A percentile compares a stretch with the other conserved stretches of the same genome.
Evolutionary conservation across 139 green algal genomes (phyloP).

Genomic region (Raphidocelis subcapitata): DNA sequence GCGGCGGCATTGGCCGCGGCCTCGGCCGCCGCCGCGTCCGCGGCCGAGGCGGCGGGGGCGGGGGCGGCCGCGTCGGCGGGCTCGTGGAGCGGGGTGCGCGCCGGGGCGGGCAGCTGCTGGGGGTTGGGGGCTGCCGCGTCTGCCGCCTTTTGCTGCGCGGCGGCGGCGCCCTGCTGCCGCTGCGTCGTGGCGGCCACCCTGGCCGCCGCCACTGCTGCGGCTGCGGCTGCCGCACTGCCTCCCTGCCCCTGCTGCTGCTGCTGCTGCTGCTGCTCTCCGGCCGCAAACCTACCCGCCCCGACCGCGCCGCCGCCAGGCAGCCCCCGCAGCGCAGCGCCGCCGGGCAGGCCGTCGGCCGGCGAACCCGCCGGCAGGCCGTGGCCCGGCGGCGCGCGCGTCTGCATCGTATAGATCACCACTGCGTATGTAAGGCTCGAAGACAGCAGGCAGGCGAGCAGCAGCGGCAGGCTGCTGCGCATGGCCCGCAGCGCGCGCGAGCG

Average conservation of each 20-base stretch:
- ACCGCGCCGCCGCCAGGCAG: no score
- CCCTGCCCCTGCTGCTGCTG: constrained; percentile 5
- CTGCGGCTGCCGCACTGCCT: not conserved
- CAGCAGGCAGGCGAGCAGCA: constrained; percentile 11
- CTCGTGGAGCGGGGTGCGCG: no score
- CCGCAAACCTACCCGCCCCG: not conserved
- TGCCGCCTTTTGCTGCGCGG: no score
- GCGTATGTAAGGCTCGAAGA: constrained; percentile 17
- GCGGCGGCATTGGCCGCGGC: constrained; percentile 2
- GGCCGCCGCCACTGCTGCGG: constrained; percentile 5
- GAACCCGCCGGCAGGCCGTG: no score
- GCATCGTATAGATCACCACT: not conserved
- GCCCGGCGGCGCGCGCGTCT: no score
- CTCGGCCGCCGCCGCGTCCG: not conserved
- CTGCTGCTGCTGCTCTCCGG: not conserved
- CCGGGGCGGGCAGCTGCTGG: no score
- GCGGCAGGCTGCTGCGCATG: not conserved
- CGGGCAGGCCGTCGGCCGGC: no score
- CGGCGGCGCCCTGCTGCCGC: no score
- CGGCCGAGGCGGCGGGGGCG: not conserved
- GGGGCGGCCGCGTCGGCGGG: not conserved
- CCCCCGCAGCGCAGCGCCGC: no score
- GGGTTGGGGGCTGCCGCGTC: no score
- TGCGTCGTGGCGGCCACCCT: not conserved
- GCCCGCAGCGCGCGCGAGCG: no score